Evolutionary conservation across 495 filamentous ascomycete genomes (phyloP), one percentile per base, ranked within the genome.

Genomic region (Trichoderma gamsii): DNA sequence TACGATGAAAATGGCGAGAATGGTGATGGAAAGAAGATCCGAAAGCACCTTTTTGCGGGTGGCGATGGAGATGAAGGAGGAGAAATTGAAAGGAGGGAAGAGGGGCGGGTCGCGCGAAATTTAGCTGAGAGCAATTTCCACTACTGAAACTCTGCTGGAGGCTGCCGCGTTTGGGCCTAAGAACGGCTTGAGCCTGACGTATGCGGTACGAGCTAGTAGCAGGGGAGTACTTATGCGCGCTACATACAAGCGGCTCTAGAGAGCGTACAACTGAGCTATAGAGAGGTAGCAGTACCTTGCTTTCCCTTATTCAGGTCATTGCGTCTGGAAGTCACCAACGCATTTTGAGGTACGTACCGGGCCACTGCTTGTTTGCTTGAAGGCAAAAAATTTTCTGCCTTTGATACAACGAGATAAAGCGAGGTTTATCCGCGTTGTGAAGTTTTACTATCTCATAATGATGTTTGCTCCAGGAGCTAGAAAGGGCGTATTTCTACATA

Each of bases 21-120:
- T 29, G 56, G 29, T 16, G 56, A 61, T 61, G 56, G 56, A 32
- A 56, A 32, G 56, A 25, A 61, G 56, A 11, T 15, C 16, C 56
- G 27, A 25, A 18, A 56, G 56, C 56, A 32, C 27, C 56, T 32
- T 61, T 61, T 61, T 59, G 35, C 0, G 56, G 27, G 56, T 61
- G 56, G 56, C 56, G 56, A 35, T 32, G 56, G 23, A 61, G 56
- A 32, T 61, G 56, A 29, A 61, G 56, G 56, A 61, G 56, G 56
- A 61, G 56, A 61, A 61, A 61, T 61, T 61, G 56, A 32, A 29
- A 32, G 56, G 56, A 61, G 56, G 25, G 56, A 61, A 61, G 56
- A 61, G 56, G 56, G 56, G 56, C 56, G 56, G 56, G 56, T 61
- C 56, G 56, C 56, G 56, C 23, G 56, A 61, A 21, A 29, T 61